Percentiles rank a stretch among this genome's conserved stretches.
Conservation (phyloP, 2,329 filamentous ascomycete species). For the Sporothrix humicola region DNA sequence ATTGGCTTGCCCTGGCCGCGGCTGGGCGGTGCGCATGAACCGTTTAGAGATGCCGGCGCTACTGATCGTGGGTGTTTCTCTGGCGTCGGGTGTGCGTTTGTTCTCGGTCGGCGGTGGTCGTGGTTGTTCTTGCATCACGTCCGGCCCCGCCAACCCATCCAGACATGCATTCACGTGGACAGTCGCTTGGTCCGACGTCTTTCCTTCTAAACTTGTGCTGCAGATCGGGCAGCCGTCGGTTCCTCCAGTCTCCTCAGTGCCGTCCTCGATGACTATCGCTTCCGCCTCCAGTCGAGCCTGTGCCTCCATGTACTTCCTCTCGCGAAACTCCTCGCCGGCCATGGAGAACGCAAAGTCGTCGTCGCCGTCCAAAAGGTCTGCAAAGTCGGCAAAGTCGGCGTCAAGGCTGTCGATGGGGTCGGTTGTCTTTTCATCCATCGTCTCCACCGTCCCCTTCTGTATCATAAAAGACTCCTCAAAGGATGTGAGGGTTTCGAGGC, state of each 20-base stretch:
- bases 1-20: conserved; percentile 79
- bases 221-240: conserved; percentile 76
- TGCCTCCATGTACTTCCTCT: conserved; percentile 75
- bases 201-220: conserved; percentile 63
- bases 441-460: too few relatives aligned
- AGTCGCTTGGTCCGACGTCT: conserved; percentile 70
- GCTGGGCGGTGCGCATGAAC: conserved; percentile 70
- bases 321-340: conserved; percentile 55
- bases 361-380: conserved; percentile 53
- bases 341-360: conserved; percentile 55
- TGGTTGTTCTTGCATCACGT: too few relatives aligned
- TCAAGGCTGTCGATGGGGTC: conserved; percentile 43
- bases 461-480: conserved; percentile 32
- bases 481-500: conserved; percentile 15
- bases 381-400: conserved; percentile 52
- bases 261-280: conserved; percentile 48
- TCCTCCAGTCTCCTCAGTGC: conserved; percentile 43
- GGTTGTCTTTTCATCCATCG: conserved; percentile 27
- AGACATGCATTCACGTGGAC: conserved; percentile 92
- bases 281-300: conserved; percentile 71
- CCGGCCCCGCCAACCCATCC: conserved; percentile 58
- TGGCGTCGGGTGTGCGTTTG: too few relatives aligned
- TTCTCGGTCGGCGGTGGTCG: too few relatives aligned
- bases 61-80: conserved; percentile 35
- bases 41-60: conserved; percentile 54